Evolutionary conservation across 2,329 filamentous ascomycete genomes (phyloP), one percentile per base, ranked within the genome.

Genomic region (Colletotrichum sp.): DNA sequence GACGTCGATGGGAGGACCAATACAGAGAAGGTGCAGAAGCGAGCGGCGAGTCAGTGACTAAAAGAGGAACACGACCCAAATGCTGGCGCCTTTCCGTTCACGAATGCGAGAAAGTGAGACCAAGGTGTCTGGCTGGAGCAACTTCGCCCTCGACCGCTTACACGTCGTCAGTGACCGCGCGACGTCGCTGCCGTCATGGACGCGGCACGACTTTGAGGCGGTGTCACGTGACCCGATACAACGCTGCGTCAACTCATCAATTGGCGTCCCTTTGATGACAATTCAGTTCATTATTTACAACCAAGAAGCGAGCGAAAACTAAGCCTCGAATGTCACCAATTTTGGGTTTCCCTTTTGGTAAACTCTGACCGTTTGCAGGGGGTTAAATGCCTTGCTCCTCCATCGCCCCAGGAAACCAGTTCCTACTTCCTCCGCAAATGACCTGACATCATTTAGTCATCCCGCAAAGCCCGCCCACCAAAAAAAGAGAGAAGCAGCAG

Each of bases 371-470:
- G 52, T 57, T 28, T 57, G 21, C 21, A 24, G 21, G 52, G 24
- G 52, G 13, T 16, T 57, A 28, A 57, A 28, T 28, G 52, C 24
- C 28, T 32, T 28, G 28, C 28, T 28, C 60, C 8, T 21, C 59
- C 28, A 34, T 32, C 26, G 59, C 18, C 28, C 24, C 60, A n/a
- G 44, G 21, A 62, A 49, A n/a, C 16, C 59, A 15, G 32, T 72
- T 64, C 73, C 69, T 72, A 52, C n/a, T 68, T 68, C 36, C 73
- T 72, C 72, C 69, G 63, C 69, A 44, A 68, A 72, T 72, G 44
- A 49, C 69, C 69, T 72, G 72, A 75, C 72, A 72, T 75, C 72
- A 75, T 73, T 76, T 73, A 76, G 73, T 76, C 73, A 69, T 69
- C 73, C 60, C 59, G 26, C 59, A 30, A 62, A 39, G 44, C 70